Conservation (phyloP, 768 basidiomycete genomes). For the Mycena albidolilacea region DNA sequence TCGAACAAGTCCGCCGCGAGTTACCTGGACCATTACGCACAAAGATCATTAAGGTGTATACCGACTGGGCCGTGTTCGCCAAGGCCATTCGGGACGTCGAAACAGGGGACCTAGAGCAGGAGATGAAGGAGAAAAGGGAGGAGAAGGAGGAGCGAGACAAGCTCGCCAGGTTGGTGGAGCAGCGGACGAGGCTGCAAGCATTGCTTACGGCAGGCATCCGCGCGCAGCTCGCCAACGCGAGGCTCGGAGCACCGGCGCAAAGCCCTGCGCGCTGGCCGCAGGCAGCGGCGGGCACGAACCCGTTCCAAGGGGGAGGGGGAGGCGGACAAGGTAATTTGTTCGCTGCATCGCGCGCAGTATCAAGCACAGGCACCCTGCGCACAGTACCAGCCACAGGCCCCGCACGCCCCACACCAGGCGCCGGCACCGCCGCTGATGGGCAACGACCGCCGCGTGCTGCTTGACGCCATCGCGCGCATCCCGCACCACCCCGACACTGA, state of each 20-base stretch:
- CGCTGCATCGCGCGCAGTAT: background rate
- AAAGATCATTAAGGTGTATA: accelerated
- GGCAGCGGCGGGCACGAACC: background rate
- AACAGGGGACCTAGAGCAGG: too few species aligned
- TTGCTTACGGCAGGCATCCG: conserved; percentile 23
- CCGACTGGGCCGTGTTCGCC: too few species aligned
- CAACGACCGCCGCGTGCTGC: conserved; percentile 1
- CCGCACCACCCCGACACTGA: conserved; percentile 8
- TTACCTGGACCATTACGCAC: too few species aligned
- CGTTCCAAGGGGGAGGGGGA: conserved; percentile 1
- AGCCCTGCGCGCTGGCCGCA: background rate
- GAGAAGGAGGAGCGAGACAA: too few species aligned
- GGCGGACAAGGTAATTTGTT: conserved; percentile 22
- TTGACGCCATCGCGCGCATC: conserved; percentile 10
- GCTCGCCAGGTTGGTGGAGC: conserved; percentile 1
- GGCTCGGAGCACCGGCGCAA: background rate
- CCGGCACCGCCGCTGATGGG: conserved; percentile 20
- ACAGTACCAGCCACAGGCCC: background rate
- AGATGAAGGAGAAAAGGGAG: too few species aligned
- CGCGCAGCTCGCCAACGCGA: conserved; percentile 21
- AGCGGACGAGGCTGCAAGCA: background rate
- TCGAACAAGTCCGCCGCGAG: too few species aligned
- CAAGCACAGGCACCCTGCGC: conserved; percentile 1
- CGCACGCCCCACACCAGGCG: too few species aligned
- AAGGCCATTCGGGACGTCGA: too few species aligned